Evolutionary conservation across 257 asterid genomes (phyloP).

Genomic region (Rehmannia glutinosa): DNA sequence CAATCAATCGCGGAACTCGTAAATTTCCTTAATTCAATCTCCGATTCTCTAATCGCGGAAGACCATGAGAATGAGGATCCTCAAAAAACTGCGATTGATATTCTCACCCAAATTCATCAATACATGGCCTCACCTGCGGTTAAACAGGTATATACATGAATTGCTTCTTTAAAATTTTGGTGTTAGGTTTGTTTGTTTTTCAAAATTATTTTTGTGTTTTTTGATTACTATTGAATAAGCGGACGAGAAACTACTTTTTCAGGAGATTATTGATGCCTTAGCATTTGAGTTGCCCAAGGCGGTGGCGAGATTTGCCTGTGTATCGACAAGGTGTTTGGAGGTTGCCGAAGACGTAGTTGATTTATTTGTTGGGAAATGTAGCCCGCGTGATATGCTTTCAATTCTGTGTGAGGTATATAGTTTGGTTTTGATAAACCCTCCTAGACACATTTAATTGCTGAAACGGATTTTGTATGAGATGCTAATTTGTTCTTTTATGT

Average conservation of each 20-base stretch:
- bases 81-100: slow-evolving; percentile 30
- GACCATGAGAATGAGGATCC: slow-evolving; percentile 25
- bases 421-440: not conserved
- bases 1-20: slow-evolving; percentile 43
- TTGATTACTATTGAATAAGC: not conserved
- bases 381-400: slow-evolving; percentile 87
- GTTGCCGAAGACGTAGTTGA: slow-evolving; percentile 41
- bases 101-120: slow-evolving; percentile 49
- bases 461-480: not conserved
- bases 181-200: not conserved
- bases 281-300: slow-evolving; percentile 73
- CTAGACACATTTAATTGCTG: not conserved
- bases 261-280: slow-evolving; percentile 68
- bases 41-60: slow-evolving; percentile 25
- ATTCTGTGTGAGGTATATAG: slow-evolving; percentile 63
- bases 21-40: slow-evolving; percentile 42
- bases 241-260: not conserved
- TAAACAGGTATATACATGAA: slow-evolving; percentile 40
- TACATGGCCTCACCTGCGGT: slow-evolving; percentile 35
- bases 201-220: not conserved
- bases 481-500: not conserved
- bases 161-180: not conserved
- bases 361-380: slow-evolving; percentile 42
- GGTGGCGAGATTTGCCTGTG: slow-evolving; percentile 53
- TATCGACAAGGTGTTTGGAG: slow-evolving; percentile 55